phyloP scores from a whole-genome alignment of 2,329 filamentous ascomycete species.

The Fusarium penzigii region DNA sequence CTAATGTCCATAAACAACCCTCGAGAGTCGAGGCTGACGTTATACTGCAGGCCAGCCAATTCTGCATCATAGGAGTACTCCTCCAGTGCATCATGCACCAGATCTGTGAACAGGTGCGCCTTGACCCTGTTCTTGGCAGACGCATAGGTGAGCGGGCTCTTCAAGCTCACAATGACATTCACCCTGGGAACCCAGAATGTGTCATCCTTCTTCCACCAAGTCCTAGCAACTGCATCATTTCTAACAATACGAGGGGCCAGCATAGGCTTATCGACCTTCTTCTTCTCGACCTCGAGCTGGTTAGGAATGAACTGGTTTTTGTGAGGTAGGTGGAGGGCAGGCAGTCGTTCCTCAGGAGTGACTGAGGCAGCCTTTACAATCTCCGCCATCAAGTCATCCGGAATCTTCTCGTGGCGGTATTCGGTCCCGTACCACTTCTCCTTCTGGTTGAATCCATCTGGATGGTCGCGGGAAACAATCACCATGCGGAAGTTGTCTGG shows the following conservation, averaged over 20 bases:
- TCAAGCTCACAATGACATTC: slow-evolving; percentile 77
- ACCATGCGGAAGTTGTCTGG: slow-evolving; percentile 89
- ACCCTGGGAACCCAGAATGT: slow-evolving; percentile 98
- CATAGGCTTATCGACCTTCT: slow-evolving; percentile 75
- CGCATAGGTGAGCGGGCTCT: slow-evolving; percentile 76
- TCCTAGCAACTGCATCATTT: slow-evolving; percentile 76
- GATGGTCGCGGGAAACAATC: slow-evolving; percentile 79
- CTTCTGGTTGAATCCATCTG: slow-evolving; percentile 80
- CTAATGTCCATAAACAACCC: slow-evolving; percentile 78
- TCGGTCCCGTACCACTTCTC: slow-evolving; percentile 99
- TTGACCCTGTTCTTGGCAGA: slow-evolving; percentile 80
- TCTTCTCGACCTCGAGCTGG: slow-evolving; percentile 92
- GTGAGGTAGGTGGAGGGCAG: slow-evolving; percentile 81
- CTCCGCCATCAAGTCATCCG: slow-evolving; percentile 71
- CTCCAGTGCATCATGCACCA: slow-evolving; percentile 84
- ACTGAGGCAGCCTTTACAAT: slow-evolving; percentile 65
- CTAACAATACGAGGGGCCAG: slow-evolving; percentile 79
- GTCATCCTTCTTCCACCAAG: slow-evolving; percentile 99
- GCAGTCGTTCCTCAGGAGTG: slow-evolving; percentile 58
- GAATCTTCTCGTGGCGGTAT: slow-evolving; percentile 80
- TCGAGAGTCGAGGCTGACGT: slow-evolving; percentile 68
- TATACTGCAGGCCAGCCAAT: slow-evolving; percentile 84
- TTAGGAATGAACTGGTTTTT: slow-evolving; percentile 96
- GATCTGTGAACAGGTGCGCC: slow-evolving; percentile 75
- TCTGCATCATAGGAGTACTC: slow-evolving; percentile 97